These are phyloP conservation scores for Cichorium intybus DNA, from an alignment of 140 eudicot genomes.

Conservation along the genomic window DNA sequence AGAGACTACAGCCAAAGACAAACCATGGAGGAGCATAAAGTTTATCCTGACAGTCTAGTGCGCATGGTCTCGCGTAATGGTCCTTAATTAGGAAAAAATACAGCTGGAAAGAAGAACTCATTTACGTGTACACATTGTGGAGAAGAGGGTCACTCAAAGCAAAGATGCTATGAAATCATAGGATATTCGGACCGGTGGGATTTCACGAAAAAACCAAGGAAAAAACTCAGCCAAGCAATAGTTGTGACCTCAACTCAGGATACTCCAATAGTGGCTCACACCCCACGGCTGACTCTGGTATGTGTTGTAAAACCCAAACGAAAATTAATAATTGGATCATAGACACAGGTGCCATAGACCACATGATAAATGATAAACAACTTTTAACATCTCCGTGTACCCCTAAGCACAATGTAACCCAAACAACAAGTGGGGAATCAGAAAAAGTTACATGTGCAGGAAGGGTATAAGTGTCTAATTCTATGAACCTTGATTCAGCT, in stretches of 20 bases:
- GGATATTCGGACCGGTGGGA: too few species aligned
- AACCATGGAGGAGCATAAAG: too few species aligned
- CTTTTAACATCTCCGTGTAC: not conserved
- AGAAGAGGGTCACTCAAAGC: too few species aligned
- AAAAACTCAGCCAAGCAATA: not conserved
- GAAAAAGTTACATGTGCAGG: conserved; percentile 4
- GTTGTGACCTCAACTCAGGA: not conserved
- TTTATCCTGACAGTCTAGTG: too few species aligned
- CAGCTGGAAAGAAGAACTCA: too few species aligned
- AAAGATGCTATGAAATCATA: too few species aligned
- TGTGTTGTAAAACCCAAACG: not conserved
- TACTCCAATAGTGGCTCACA: not conserved
- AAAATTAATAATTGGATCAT: too few species aligned
- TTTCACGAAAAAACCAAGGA: too few species aligned
- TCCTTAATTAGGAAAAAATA: conserved; percentile 3
- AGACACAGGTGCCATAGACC: not conserved
- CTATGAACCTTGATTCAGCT: not conserved
- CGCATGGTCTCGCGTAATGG: too few species aligned
- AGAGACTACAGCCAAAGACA: too few species aligned
- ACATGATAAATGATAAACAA: not conserved
- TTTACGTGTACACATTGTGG: too few species aligned
- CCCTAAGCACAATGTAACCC: not conserved
- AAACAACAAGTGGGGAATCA: not conserved
- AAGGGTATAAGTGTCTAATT: not conserved
- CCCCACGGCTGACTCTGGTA: conserved; percentile 1